Percentiles rank a stretch among this genome's conserved stretches.
phyloP scores from a whole-genome alignment of 2,329 filamentous ascomycete genomes.

The Aspergillus viridinutans region DNA sequence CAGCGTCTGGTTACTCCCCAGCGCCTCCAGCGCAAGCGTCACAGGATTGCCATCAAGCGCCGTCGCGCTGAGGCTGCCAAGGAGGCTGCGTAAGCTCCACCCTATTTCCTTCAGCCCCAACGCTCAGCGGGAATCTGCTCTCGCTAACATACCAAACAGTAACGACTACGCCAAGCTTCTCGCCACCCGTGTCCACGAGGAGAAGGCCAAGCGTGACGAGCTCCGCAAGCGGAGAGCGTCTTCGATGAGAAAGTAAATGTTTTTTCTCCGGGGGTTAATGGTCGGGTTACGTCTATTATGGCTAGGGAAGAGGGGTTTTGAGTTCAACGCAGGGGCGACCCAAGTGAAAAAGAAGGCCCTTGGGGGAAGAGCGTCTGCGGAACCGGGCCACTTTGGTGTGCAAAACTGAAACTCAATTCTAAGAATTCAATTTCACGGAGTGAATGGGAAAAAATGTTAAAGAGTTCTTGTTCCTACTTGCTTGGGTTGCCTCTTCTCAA shows the following conservation, averaged over 20 bases:
- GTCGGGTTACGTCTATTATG: conserved; percentile 34
- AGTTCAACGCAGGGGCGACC: conserved; percentile 12
- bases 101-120: neutral
- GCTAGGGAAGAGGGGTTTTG: conserved; percentile 15
- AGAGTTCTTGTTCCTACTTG: conserved; percentile 11
- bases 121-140: conserved; percentile 17
- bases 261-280: conserved; percentile 33
- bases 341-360: conserved; percentile 5
- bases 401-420: conserved; percentile 17
- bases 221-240: conserved; percentile 94
- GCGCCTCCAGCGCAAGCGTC: conserved; percentile 99
- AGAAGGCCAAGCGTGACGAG: conserved; percentile 91
- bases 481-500: neutral
- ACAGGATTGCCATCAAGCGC: conserved; percentile 96
- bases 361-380: conserved; percentile 7
- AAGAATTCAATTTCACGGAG: conserved; percentile 13
- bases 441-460: conserved; percentile 17
- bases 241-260: conserved; percentile 81
- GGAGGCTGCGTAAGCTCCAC: conserved; percentile 83
- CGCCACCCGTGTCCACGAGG: conserved; percentile 94
- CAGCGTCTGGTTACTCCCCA: conserved; percentile 99
- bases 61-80: conserved; percentile 95
- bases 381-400: conserved; percentile 8
- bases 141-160: conserved; percentile 47
- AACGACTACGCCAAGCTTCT: conserved; percentile 96